Evolutionary conservation across 2,329 filamentous ascomycete species (phyloP).

Genomic region (Ophiostoma perfectum): DNA sequence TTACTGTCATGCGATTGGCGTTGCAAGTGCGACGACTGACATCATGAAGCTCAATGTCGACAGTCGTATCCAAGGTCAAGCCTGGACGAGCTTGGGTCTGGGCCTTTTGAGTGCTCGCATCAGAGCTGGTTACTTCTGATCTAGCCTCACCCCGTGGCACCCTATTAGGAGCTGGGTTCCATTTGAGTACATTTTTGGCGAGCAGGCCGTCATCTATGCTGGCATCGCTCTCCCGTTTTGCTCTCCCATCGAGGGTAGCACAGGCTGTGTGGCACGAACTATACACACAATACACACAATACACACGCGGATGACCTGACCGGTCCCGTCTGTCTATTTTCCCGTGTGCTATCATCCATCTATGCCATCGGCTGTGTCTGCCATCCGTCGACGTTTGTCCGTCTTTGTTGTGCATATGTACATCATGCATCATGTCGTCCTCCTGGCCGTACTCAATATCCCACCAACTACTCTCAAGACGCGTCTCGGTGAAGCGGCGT

Average conservation of each 20-base stretch:
- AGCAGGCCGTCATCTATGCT: too few relatives aligned
- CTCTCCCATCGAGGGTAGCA: background rate
- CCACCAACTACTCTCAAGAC: background rate
- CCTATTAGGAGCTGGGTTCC: too few relatives aligned
- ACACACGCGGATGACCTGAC: background rate
- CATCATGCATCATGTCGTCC: background rate
- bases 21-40: too few relatives aligned
- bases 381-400: background rate
- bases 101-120: too few relatives aligned
- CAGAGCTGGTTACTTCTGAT: too few relatives aligned
- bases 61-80: too few relatives aligned
- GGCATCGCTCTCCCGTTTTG: background rate
- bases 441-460: background rate
- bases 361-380: background rate
- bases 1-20: too few relatives aligned
- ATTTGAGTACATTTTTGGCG: too few relatives aligned
- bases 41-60: too few relatives aligned
- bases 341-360: background rate
- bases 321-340: background rate
- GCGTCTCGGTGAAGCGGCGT: background rate
- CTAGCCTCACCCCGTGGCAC: too few relatives aligned
- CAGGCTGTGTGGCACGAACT: background rate
- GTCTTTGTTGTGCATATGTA: background rate
- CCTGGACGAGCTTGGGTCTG: too few relatives aligned
- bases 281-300: background rate